A percentile compares a stretch with the other conserved stretches of the same genome.
These are phyloP conservation scores for Chrysosporium queenslandicum DNA, from an alignment of 2,329 filamentous ascomycete species.

Conservation along the genomic window DNA sequence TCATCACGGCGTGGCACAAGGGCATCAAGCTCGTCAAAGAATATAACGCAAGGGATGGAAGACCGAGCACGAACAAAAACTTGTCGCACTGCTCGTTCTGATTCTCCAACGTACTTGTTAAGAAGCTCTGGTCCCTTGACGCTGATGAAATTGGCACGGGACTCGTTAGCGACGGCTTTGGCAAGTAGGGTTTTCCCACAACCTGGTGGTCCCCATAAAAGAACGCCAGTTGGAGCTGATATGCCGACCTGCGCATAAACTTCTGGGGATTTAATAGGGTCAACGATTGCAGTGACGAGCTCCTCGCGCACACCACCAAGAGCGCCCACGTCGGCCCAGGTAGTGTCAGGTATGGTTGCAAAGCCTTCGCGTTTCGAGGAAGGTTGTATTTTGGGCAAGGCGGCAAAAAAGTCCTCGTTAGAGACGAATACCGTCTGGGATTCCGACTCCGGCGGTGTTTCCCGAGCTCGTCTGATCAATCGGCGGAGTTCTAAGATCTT, in stretches of 20 bases:
- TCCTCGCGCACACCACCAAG: constrained; percentile 68
- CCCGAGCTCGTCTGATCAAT: constrained; percentile 47
- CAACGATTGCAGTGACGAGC: constrained; percentile 75
- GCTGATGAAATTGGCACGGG: constrained; percentile 93
- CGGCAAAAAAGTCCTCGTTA: constrained; percentile 61
- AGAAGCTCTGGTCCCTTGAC: constrained; percentile 93
- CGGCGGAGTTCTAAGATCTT: constrained; percentile 40
- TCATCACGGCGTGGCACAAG: constrained; percentile 77
- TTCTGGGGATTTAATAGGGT: constrained; percentile 74
- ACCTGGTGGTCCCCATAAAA: constrained; percentile 93
- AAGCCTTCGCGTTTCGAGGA: constrained; percentile 89
- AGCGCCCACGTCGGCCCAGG: constrained; percentile 86
- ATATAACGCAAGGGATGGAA: constrained; percentile 84
- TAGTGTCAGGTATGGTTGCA: constrained; percentile 83
- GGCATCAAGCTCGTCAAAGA: constrained; percentile 96
- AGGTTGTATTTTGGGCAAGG: constrained; percentile 64
- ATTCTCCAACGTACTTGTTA: constrained; percentile 97
- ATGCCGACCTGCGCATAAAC: constrained; percentile 69
- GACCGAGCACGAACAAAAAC: constrained; percentile 81
- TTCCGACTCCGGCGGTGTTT: constrained; percentile 44
- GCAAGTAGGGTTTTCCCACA: constrained; percentile 95
- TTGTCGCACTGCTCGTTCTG: constrained; percentile 82
- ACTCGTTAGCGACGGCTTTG: constrained; percentile 91
- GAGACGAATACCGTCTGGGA: constrained; percentile 48
- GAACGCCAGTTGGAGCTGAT: constrained; percentile 69